Conservation (phyloP, 371 early-diverging fungal species). For the Zychaea mexicana region DNA sequence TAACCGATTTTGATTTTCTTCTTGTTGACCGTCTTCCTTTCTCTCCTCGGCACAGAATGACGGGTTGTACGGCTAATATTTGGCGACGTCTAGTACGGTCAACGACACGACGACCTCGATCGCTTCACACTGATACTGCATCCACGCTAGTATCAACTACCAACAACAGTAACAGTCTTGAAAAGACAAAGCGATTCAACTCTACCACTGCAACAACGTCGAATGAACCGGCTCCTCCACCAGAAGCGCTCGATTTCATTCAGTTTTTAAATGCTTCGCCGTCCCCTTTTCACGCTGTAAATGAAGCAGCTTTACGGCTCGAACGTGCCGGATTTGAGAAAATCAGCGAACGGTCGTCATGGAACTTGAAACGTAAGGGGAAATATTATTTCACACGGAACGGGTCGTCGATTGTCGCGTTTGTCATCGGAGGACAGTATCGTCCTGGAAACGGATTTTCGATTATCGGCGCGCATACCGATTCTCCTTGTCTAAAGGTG, state of each 20-base stretch:
- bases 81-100: background rate
- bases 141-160: background rate
- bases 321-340: slow-evolving; percentile 76
- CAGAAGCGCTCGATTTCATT: slow-evolving; percentile 62
- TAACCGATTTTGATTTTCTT: background rate
- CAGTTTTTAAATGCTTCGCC: slow-evolving; percentile 90
- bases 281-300: slow-evolving; percentile 95
- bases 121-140: background rate
- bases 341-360: slow-evolving; percentile 85
- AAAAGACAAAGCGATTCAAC: background rate
- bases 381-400: slow-evolving; percentile 97
- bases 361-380: slow-evolving; percentile 75
- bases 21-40: background rate
- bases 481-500: slow-evolving; percentile 96
- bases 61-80: background rate
- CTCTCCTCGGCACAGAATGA: background rate
- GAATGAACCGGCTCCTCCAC: background rate
- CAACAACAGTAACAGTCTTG: background rate
- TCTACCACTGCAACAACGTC: background rate
- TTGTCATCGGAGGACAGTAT: slow-evolving; percentile 90
- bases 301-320: slow-evolving; percentile 68
- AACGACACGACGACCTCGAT: background rate
- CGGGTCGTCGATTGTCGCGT: slow-evolving; percentile 88
- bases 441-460: slow-evolving; percentile 83
- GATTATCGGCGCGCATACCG: slow-evolving; percentile 95